Percentiles rank a stretch among this genome's conserved stretches.
phyloP scores from a whole-genome alignment of 306 rosid species.

The Erythrophleum fordii region DNA sequence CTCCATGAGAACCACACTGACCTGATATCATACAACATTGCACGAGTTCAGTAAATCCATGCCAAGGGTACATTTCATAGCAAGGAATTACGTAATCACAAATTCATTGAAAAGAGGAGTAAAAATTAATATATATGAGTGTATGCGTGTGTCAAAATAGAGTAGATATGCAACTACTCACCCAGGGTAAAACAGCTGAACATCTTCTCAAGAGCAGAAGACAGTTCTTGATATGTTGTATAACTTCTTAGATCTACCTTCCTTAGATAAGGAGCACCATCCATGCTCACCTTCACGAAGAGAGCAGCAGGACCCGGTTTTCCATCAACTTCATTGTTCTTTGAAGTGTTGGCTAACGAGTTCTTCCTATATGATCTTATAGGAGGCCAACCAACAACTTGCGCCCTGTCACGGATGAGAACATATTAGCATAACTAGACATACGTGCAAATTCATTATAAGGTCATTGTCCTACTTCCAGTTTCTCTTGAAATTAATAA shows the following conservation, averaged over 20 bases:
- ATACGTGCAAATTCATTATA: not conserved
- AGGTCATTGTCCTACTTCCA: not conserved
- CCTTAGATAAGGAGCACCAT: slow-evolving; percentile 97
- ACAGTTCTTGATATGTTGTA: slow-evolving; percentile 77
- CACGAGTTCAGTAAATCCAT: slow-evolving; percentile 30
- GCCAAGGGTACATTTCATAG: slow-evolving; percentile 13
- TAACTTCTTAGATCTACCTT: slow-evolving; percentile 92
- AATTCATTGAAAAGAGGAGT: not conserved
- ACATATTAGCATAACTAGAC: slow-evolving; percentile 21
- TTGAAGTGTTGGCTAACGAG: slow-evolving; percentile 73
- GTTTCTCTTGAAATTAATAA: not conserved
- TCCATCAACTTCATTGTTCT: slow-evolving; percentile 90
- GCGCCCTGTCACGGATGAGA: slow-evolving; percentile 66
- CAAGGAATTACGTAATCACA: slow-evolving; percentile 1
- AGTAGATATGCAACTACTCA: slow-evolving; percentile 41
- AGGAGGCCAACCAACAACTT: slow-evolving; percentile 99
- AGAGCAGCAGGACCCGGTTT: slow-evolving; percentile 79
- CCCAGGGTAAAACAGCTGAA: slow-evolving; percentile 94
- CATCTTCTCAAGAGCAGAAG: slow-evolving; percentile 97
- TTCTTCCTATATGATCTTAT: slow-evolving; percentile 89
- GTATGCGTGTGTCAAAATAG: slow-evolving; percentile 11
- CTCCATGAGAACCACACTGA: slow-evolving; percentile 89
- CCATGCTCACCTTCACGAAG: slow-evolving; percentile 98
- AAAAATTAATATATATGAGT: not conserved
- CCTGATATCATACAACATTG: slow-evolving; percentile 56